Evolutionary conservation across 2,329 filamentous ascomycete genomes (phyloP).

Genomic region (Colletotrichum liaoningense): DNA sequence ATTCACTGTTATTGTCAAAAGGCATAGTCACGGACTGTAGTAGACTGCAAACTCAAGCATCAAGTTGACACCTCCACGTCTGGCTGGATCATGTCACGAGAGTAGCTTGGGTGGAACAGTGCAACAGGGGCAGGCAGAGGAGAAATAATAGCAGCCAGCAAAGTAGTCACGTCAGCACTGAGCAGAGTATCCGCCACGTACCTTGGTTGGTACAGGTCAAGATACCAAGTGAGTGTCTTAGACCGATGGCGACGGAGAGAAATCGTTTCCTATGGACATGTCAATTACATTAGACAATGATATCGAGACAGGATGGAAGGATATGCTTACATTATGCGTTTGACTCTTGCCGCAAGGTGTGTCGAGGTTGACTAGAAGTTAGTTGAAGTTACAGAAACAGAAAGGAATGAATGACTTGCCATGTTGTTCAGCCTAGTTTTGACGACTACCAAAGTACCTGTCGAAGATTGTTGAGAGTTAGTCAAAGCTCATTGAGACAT

Average conservation of each 20-base stretch:
- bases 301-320: background rate
- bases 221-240: background rate
- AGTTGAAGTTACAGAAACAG: background rate
- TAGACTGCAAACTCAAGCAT: background rate
- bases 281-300: background rate
- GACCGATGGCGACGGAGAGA: background rate
- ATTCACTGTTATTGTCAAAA: background rate
- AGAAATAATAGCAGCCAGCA: background rate
- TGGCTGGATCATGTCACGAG: background rate
- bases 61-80: background rate
- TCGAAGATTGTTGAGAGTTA: too few species aligned
- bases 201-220: background rate
- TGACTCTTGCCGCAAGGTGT: background rate
- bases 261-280: too few species aligned
- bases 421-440: too few species aligned
- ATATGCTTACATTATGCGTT: background rate
- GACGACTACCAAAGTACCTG: too few species aligned
- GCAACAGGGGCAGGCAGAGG: background rate
- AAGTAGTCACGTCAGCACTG: background rate
- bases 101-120: background rate
- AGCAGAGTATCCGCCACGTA: background rate
- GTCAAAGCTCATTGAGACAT: too few species aligned
- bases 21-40: background rate
- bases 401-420: too few species aligned
- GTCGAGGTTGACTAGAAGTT: background rate